Conservation (phyloP, 2,329 filamentous ascomycete species). For the Fusarium sp. region DNA sequence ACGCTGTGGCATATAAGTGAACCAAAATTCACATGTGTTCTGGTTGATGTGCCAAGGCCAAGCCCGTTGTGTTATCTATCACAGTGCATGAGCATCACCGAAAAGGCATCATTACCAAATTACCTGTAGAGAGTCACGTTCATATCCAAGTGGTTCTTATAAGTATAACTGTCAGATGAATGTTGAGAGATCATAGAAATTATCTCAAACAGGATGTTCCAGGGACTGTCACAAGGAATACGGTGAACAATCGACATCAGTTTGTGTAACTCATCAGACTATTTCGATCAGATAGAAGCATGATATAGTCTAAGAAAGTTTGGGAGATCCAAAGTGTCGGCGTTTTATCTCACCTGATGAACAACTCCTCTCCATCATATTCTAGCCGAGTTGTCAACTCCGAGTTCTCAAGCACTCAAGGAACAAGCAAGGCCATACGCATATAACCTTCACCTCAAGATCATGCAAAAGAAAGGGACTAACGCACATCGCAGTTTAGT, state of each 20-base stretch:
- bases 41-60: not conserved
- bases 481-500: no score
- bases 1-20: rapidly evolving
- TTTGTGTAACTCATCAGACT: no score
- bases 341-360: not conserved
- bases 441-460: not conserved
- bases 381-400: not conserved
- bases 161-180: not conserved
- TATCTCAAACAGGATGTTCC: no score
- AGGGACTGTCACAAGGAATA: no score
- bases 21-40: not conserved
- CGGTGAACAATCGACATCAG: no score
- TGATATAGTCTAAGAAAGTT: not conserved
- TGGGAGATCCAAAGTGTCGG: not conserved
- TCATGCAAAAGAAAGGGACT: no score
- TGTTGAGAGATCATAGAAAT: not conserved
- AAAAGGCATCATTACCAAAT: no score
- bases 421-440: not conserved
- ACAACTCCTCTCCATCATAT: not conserved
- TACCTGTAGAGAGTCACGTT: not conserved
- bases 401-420: not conserved
- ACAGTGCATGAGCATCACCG: no score
- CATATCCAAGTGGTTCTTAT: not conserved
- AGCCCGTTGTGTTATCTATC: not conserved
- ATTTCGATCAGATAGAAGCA: no score